Evolutionary conservation across 768 basidiomycete genomes (phyloP), one percentile per base, ranked within the genome.

Genomic region (Roridomyces roridus): DNA sequence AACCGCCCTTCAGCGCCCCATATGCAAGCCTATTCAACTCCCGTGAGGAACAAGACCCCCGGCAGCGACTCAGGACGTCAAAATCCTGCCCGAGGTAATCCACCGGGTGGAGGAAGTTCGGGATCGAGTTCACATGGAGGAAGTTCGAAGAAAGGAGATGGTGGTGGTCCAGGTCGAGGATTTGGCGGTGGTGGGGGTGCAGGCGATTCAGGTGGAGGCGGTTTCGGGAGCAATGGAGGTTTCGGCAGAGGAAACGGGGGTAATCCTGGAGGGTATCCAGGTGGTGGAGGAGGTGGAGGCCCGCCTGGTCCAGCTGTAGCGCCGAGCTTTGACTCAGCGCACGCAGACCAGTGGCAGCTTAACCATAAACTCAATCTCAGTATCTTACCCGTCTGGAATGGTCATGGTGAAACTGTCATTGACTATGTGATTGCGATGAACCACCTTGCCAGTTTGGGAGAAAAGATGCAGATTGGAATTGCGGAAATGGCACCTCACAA

Each of bases 401-500:
- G 52, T 1, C 1, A 17, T 2, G 52, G 44, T 5, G 26, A 25
- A 11, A 4, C 43, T 2, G 14, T 54, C 15, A 54, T 54, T 4
- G 18, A n/a, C 11, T 54, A 54, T 25, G 35, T 54, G 1, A 20
- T 46, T 4, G n/a, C n/a, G 5, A 46, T 54, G 52, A 9, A n/a
- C 6, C 3, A 25, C 18, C 34, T 54, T 4, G 47, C 45, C 12
- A 6, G 23, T 12, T 23, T 45, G 14, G 29, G 45, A 20, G 2
- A 21, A 8, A 12, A 15, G 14, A 48, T 51, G 48, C 26, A 21
- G 8, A 1, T 20, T 3, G 46, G 36, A 1, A 21, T 50, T 17
- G 55, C 47, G 14, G 40, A 49, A 23, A 26, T 51, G 5, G 55
- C 55, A 3, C 55, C 55, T 15, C 26, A 20, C 14, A 42, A 29